Percentiles rank a stretch among this genome's conserved stretches.
Evolutionary conservation across 2,329 filamentous ascomycete species (phyloP).

Genomic region (Ramularia endophylla): DNA sequence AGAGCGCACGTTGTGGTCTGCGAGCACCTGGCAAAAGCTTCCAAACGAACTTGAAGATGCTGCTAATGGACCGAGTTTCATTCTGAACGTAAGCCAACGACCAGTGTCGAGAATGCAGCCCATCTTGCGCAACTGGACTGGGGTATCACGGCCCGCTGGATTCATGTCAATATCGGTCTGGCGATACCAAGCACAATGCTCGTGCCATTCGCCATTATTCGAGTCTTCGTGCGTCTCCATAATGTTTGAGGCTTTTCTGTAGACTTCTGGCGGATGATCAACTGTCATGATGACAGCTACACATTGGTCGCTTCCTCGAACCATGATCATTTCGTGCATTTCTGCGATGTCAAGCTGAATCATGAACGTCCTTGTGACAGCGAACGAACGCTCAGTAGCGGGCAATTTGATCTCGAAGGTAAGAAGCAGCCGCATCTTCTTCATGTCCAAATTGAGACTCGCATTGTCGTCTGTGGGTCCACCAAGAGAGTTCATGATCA

Average conservation of each 20-base stretch:
- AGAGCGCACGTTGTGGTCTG: slow-evolving; percentile 66
- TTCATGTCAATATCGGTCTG: slow-evolving; percentile 56
- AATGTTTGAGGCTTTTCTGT: slow-evolving; percentile 19
- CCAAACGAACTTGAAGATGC: slow-evolving; percentile 14
- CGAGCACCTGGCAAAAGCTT: slow-evolving; percentile 48
- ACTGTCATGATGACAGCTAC: slow-evolving; percentile 33
- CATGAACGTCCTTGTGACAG: slow-evolving; percentile 13
- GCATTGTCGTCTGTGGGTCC: slow-evolving; percentile 21
- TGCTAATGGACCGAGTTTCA: slow-evolving; percentile 38
- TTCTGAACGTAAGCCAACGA: slow-evolving; percentile 55
- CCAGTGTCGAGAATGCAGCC: slow-evolving; percentile 56
- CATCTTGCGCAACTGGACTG: slow-evolving; percentile 41
- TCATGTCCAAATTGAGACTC: slow-evolving; percentile 39
- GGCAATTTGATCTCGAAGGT: slow-evolving; percentile 33
- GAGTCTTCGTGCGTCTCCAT: slow-evolving; percentile 35
- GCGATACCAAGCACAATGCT: slow-evolving; percentile 55
- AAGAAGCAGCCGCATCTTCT: slow-evolving; percentile 39
- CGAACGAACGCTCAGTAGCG: background rate
- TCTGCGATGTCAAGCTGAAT: slow-evolving; percentile 21
- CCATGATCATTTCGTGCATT: slow-evolving; percentile 11
- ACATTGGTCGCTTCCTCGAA: slow-evolving; percentile 18
- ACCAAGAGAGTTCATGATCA: slow-evolving; percentile 49
- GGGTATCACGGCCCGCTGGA: slow-evolving; percentile 3
- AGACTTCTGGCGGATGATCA: slow-evolving; percentile 29
- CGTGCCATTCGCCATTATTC: slow-evolving; percentile 44